phyloP scores from a whole-genome alignment of 106 monocot species.

The Alisma plantagoaquatica region DNA sequence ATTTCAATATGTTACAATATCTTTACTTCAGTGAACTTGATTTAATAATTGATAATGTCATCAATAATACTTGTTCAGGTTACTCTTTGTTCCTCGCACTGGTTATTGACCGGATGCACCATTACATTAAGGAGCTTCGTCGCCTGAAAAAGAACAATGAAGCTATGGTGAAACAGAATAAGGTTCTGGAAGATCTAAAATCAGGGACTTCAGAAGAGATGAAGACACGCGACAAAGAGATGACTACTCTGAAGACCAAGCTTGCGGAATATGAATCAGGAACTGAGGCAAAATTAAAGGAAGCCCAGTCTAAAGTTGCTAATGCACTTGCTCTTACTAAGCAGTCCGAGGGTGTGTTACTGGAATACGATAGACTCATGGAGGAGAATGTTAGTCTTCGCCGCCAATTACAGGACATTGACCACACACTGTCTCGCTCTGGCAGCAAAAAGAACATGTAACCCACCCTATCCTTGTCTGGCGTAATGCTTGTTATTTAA shows the following conservation, averaged over 20 bases:
- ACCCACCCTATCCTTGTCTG: no score
- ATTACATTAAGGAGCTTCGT: conserved; percentile 69
- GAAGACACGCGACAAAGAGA: conserved; percentile 33
- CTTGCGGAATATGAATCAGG: conserved; percentile 28
- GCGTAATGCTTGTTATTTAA: no score
- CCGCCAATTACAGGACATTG: conserved; percentile 62
- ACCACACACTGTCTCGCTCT: conserved; percentile 40
- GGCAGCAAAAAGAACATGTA: conserved; percentile 74
- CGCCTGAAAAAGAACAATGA: conserved; percentile 49
- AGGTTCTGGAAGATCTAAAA: conserved; percentile 56
- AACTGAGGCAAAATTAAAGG: conserved; percentile 20
- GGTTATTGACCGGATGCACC: conserved; percentile 80
- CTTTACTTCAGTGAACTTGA: no score
- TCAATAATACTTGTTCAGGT: conserved; percentile 46
- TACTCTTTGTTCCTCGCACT: conserved; percentile 61
- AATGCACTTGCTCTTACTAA: conserved; percentile 44
- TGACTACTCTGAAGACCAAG: conserved; percentile 33
- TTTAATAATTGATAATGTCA: no score
- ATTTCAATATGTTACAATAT: no score
- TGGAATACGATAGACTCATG: conserved; percentile 61
- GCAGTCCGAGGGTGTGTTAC: conserved; percentile 59
- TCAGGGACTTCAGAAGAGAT: conserved; percentile 26
- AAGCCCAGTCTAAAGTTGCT: conserved; percentile 44
- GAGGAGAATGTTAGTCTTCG: conserved; percentile 70
- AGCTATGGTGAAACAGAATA: conserved; percentile 50